Percentiles rank a stretch among this genome's conserved stretches.
phyloP scores from a whole-genome alignment of 805 yeast genomes.

The Saccharomyces cerevisiae region DNA sequence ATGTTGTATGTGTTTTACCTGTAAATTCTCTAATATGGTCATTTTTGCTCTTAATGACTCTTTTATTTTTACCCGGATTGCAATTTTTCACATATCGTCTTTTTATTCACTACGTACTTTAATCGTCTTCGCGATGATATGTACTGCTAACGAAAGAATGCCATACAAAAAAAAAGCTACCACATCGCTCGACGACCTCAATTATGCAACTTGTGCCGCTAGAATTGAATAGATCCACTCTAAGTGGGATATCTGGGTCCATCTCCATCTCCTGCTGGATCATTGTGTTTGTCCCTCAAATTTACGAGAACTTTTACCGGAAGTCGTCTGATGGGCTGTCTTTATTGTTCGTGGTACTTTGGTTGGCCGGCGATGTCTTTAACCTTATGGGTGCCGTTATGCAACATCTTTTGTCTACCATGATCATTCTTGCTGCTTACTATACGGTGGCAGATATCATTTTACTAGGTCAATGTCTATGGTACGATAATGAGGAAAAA shows the following conservation, averaged over 20 bases:
- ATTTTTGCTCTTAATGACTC: background rate
- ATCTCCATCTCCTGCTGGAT: slow-evolving; percentile 97
- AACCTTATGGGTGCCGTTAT: slow-evolving; percentile 85
- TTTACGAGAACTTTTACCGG: slow-evolving; percentile 81
- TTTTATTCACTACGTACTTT: background rate
- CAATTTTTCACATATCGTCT: background rate
- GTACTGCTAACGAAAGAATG: background rate
- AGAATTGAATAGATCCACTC: slow-evolving; percentile 56
- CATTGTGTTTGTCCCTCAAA: slow-evolving; percentile 94
- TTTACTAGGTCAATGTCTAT: slow-evolving; percentile 71
- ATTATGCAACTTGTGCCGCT: slow-evolving; percentile 37
- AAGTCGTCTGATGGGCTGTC: slow-evolving; percentile 88
- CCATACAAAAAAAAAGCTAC: background rate
- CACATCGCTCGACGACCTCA: background rate
- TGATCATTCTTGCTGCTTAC: slow-evolving; percentile 86
- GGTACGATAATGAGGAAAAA: slow-evolving; percentile 49
- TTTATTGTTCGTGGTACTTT: slow-evolving; percentile 71
- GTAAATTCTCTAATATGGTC: background rate
- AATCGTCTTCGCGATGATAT: background rate
- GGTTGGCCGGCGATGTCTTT: slow-evolving; percentile 92
- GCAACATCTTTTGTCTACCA: slow-evolving; percentile 88
- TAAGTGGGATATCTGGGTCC: slow-evolving; percentile 65
- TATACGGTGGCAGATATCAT: slow-evolving; percentile 88
- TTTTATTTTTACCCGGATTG: background rate
- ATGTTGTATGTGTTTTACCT: background rate